phyloP scores from a whole-genome alignment of 2,329 filamentous ascomycete genomes.

The Fusarium fujikuroi region DNA sequence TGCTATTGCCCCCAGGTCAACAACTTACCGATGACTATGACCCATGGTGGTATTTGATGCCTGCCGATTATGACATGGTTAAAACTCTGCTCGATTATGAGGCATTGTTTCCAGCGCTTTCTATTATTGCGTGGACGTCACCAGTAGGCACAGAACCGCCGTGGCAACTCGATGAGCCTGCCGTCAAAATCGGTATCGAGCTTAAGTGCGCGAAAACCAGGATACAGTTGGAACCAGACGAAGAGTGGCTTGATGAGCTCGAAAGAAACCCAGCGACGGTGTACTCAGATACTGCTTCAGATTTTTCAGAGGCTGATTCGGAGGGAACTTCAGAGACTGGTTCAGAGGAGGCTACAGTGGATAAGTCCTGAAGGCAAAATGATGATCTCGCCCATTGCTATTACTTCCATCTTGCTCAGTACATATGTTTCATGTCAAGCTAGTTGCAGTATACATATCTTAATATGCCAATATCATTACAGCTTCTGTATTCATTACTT shows the following conservation, averaged over 20 bases:
- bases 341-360: background rate
- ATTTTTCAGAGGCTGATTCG: background rate
- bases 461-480: background rate
- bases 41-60: background rate
- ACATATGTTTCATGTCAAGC: background rate
- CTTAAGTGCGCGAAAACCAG: background rate
- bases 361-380: accelerated
- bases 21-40: background rate
- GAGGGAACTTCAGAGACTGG: background rate
- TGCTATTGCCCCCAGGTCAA: background rate
- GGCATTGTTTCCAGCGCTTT: background rate
- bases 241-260: background rate
- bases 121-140: background rate
- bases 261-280: background rate
- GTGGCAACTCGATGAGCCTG: background rate
- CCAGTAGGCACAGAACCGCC: background rate
- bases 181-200: background rate
- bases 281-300: background rate
- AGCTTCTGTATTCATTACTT: background rate
- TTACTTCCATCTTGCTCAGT: background rate
- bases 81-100: background rate
- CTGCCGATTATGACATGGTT: background rate
- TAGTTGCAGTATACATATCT: background rate
- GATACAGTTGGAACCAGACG: background rate
- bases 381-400: no score